phyloP scores from a whole-genome alignment of 345 rosid genomes.

The Excoecaria cochinchinensis region DNA sequence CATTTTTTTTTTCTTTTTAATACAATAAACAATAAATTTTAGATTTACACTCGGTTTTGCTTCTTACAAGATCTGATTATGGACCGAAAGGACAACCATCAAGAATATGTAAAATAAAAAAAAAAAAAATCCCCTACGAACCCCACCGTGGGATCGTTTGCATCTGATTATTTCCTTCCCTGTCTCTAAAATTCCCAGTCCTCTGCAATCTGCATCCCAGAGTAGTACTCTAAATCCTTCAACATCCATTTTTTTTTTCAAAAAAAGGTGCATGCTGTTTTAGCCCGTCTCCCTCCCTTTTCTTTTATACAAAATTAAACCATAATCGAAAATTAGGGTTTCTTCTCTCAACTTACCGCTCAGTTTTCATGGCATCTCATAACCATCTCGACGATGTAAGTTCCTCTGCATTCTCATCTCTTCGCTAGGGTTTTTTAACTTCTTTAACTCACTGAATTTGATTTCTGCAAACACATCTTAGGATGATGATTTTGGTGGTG shows the following conservation, averaged over 20 bases:
- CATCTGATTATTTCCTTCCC: neutral
- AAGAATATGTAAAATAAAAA: no score
- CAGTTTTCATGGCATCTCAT: constrained; percentile 42
- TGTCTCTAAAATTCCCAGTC: neutral
- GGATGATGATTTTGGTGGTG: constrained; percentile 96
- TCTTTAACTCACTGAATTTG: neutral
- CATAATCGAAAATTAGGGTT: constrained; percentile 10
- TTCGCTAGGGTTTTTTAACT: constrained; percentile 13
- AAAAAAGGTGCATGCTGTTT: no score
- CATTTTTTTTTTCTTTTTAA: no score
- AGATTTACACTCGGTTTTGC: no score
- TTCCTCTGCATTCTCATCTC: neutral
- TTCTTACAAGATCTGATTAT: no score
- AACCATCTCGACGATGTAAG: constrained; percentile 60
- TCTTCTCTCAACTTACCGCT: neutral
- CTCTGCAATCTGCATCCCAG: neutral
- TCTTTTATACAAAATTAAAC: neutral
- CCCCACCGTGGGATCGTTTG: neutral
- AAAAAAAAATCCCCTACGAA: neutral
- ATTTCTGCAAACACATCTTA: constrained; percentile 17
- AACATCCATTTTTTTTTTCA: no score
- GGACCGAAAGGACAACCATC: no score
- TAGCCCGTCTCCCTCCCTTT: neutral
- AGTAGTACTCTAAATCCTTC: no score
- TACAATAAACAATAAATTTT: no score